Base-by-base conservation (phyloP, 805 yeast species). In the Ogataea paraovalis region DNA sequence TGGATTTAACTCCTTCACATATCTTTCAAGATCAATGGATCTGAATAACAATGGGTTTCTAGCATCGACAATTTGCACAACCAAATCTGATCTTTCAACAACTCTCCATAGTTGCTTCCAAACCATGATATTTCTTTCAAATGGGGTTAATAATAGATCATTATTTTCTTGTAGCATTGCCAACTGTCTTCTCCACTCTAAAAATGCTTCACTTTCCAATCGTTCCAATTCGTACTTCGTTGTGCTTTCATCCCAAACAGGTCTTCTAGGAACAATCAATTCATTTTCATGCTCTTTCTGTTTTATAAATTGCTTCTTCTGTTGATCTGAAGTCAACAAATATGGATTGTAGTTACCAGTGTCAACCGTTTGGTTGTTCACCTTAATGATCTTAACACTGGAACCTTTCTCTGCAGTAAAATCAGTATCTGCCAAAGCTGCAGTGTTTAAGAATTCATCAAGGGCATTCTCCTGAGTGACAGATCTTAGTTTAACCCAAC, bases 21-120 rank as follows among this genome's bases (percentile, higher is more conserved):
- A 94, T 21, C 68, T 74, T 55, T 87, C 98, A 61, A 61, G 75
- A 69, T 94, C 98, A 22, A 79, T 79, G 1, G 97, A 90, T 64
- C 98, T 78, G 72, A 89, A 94, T 50, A 89, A 73, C 49, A 91
- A 69, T 4, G 99, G 99, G 63, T 88, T 90, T 69, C 99, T 79
- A 12, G 97, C 98, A 71, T 94, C 99, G 25, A 94, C 98, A 71
- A 94, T 94, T 66, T 94, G 99, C 5, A 94, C 97, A 36, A 94
- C 81, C 58, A 94, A 74, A 66, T 92, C 97, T 21, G 94, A 87
- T 62, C 98, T 80, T 67, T 94, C 99, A 21, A 90, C 87, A 39
- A 94, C 99, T 70, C 99, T 80, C 99, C 99, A 94, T 55, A 94
- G 73, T 69, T 94, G 99, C 64, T 94, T 83, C 99, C 99, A 94